phyloP scores from a whole-genome alignment of 345 rosid genomes.

The Brassica juncea region DNA sequence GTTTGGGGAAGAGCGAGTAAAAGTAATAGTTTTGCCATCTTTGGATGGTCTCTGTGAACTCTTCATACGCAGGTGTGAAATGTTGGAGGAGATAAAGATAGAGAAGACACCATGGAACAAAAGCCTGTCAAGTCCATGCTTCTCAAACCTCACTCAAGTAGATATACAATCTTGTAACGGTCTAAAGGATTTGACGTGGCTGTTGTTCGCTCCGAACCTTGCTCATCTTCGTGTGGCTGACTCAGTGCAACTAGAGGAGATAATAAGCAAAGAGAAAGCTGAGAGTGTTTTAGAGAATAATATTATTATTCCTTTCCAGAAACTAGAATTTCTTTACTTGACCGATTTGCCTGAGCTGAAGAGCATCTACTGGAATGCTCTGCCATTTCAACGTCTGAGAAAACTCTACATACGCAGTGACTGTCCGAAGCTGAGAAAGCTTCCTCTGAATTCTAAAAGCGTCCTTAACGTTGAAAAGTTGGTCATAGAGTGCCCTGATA shows the following conservation, averaged over 20 bases:
- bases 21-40: neutral
- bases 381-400: constrained; percentile 12
- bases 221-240: neutral
- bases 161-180: neutral
- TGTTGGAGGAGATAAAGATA: neutral
- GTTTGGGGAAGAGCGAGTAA: neutral
- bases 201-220: constrained; percentile 21
- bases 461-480: neutral
- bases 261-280: constrained; percentile 26
- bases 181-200: constrained; percentile 33
- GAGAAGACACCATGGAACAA: neutral
- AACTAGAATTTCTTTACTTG: constrained; percentile 10
- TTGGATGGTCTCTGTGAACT: neutral
- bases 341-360: neutral
- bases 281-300: neutral
- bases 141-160: neutral
- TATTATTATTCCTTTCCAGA: neutral
- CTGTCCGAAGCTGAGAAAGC: neutral
- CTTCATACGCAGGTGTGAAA: neutral
- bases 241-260: neutral
- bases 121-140: neutral
- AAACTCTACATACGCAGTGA: neutral
- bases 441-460: neutral
- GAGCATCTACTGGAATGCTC: constrained; percentile 19
- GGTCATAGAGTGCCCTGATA: neutral